Evolutionary conservation across 768 basidiomycete genomes (phyloP), one percentile per base, ranked within the genome.

Genomic region (Crucibulum laeve): DNA sequence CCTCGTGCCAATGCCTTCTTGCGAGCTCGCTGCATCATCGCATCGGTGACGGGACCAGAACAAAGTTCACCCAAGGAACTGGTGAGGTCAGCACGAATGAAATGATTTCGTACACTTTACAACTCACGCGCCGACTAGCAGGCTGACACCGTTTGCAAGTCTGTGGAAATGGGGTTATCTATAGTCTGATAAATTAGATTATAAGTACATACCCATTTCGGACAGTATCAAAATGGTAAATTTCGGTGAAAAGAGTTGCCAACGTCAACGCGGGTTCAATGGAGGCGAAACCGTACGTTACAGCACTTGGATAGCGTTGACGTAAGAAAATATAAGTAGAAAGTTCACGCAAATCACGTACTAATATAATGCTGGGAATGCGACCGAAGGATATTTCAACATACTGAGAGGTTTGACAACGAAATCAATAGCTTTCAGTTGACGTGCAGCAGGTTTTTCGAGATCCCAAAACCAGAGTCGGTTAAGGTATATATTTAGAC

Each of bases 341-440:
- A 35, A 6, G 8, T n/a, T 19, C 14, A 37, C 13, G 25, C 42
- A 21, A 19, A 21, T 14, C 4, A 55, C 61, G 46, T 43, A 64
- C 66, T 64, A 68, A 42, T 59, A 67, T 19, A 67, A 43, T 7
- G 64, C 68, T 5, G 65, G 67, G 44, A 68, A 63, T 10, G 49
- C 49, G 13, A 69, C 65, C 6, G 65, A 67, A n/a, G 68, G 68
- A 50, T 68, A 70, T 46, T 60, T 66, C 17, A 68, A 51, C 64
- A 67, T 68, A 26, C 61, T 60, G 26, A 67, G 54, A 15, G 65
- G 63, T 39, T 64, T 65, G 34, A 62, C 42, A 11, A 61, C 49
- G 25, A 65, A 67, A 36, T 63, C 63, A 4, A 45, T 57, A 5
- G 30, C 37, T 33, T 57, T 54, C 11, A 64, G 52, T 19, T 40